phyloP scores from a whole-genome alignment of 2,329 filamentous ascomycete species.

The Lasiodiplodia gonubiensis region DNA sequence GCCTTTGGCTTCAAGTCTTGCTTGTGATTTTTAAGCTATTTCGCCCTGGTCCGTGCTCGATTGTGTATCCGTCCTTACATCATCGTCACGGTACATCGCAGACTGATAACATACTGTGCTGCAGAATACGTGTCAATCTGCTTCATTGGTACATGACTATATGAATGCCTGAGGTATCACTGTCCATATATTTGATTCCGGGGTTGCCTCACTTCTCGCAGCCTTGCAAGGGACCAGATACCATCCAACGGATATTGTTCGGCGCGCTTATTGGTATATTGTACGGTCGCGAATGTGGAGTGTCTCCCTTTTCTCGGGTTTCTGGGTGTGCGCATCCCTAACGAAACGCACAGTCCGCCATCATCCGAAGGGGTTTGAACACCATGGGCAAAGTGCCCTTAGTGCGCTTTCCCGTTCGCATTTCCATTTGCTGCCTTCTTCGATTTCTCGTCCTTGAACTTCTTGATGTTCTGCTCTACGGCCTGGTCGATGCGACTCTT shows the following conservation, averaged over 20 bases:
- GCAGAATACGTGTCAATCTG: background rate
- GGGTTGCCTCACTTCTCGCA: background rate
- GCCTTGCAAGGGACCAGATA: background rate
- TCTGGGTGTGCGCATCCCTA: background rate
- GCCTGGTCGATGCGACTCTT: constrained; percentile 79
- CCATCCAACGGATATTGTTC: background rate
- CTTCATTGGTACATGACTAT: constrained; percentile 18
- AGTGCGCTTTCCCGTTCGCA: constrained; percentile 26
- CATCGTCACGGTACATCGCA: background rate
- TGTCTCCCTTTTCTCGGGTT: background rate
- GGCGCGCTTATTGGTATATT: background rate
- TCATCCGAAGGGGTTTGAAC: background rate
- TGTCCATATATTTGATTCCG: background rate
- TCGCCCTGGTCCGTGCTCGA: background rate
- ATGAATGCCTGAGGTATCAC: constrained; percentile 1
- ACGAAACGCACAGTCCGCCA: background rate
- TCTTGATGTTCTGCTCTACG: constrained; percentile 77
- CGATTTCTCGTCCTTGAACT: constrained; percentile 66
- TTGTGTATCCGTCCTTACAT: background rate
- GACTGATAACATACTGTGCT: background rate
- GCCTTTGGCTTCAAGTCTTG: background rate
- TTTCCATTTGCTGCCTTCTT: constrained; percentile 43
- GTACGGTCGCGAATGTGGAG: background rate
- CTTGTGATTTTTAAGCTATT: background rate
- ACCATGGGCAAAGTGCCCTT: constrained; percentile 12